These are phyloP conservation scores for Oryza officinalis DNA, from an alignment of 176 grass and related monocot genomes.

Conservation along the genomic window DNA sequence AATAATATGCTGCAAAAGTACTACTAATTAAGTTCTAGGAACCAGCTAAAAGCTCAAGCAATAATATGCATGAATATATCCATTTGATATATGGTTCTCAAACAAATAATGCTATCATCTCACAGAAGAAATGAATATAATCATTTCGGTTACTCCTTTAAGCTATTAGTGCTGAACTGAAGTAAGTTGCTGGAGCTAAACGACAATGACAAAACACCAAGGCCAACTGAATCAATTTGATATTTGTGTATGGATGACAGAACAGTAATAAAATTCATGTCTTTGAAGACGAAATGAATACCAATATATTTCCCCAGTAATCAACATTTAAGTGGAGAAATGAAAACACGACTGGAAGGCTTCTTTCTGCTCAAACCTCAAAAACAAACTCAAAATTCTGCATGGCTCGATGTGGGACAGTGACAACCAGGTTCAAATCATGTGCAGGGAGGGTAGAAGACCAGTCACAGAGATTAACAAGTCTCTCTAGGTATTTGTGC, in stretches of 20 bases:
- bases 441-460: neutral
- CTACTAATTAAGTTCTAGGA: neutral
- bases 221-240: neutral
- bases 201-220: neutral
- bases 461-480: neutral
- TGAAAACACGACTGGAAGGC: neutral
- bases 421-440: neutral
- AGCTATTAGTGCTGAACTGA: neutral
- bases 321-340: neutral
- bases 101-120: neutral
- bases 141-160: neutral
- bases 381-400: neutral
- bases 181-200: neutral
- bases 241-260: neutral
- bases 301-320: constrained; percentile 17
- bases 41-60: neutral
- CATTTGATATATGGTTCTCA: neutral
- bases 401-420: neutral
- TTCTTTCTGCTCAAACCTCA: neutral
- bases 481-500: constrained; percentile 11
- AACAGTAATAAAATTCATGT: neutral
- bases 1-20: neutral
- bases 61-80: neutral
- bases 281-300: neutral
- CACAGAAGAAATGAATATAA: neutral